These are phyloP conservation scores for Linum lewisii DNA, from an alignment of 345 rosid genomes.

Conservation along the genomic window DNA sequence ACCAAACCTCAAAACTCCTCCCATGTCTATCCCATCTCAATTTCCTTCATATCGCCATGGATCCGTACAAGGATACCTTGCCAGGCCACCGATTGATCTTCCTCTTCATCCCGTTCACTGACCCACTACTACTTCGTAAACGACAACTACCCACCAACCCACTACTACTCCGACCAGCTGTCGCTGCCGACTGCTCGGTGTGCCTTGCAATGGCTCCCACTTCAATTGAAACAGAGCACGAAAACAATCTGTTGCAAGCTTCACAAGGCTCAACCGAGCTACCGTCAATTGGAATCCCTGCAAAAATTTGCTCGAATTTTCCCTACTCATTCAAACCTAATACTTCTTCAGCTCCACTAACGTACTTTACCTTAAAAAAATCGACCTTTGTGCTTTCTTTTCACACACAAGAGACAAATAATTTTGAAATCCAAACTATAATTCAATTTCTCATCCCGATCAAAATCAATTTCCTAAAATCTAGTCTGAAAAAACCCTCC, in stretches of 20 bases:
- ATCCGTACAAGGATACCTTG: constrained; percentile 35
- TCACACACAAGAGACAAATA: too few species aligned
- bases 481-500: too few species aligned
- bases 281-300: constrained; percentile 15
- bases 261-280: constrained; percentile 12
- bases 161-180: too few species aligned
- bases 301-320: constrained; percentile 14
- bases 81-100: constrained; percentile 67
- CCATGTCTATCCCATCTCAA: constrained; percentile 39
- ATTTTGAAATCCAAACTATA: too few species aligned
- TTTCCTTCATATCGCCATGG: constrained; percentile 62
- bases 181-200: too few species aligned
- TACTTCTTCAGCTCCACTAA: constrained; percentile 25
- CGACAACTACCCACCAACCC: too few species aligned
- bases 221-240: constrained; percentile 25
- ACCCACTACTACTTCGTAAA: too few species aligned
- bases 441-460: too few species aligned
- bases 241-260: constrained; percentile 19
- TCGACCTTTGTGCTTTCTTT: too few species aligned
- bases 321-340: constrained; percentile 18
- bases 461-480: too few species aligned
- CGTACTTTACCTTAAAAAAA: constrained; percentile 22
- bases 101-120: constrained; percentile 38
- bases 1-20: constrained; percentile 28
- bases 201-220: constrained; percentile 23